Percentiles rank a stretch among this genome's conserved stretches.
phyloP scores from a whole-genome alignment of 2,329 filamentous ascomycete genomes.

The Apiospora koreana region DNA sequence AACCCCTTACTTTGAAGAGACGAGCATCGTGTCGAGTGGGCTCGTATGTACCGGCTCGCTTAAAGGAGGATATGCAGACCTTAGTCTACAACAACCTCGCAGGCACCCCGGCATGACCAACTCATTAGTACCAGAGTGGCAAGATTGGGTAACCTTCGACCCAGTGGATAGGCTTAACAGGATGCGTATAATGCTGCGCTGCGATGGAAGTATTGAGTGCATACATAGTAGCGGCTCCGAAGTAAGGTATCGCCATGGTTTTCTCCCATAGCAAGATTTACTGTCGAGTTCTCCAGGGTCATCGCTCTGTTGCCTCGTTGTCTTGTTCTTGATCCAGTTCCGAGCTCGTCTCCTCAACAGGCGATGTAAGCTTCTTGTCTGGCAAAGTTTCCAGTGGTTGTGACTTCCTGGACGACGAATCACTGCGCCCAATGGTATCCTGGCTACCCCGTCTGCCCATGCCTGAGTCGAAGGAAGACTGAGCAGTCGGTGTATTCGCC shows the following conservation, averaged over 20 bases:
- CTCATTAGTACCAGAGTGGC: not conserved
- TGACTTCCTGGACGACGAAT: conserved; percentile 31
- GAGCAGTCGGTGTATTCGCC: conserved; percentile 62
- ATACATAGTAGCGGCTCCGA: not conserved
- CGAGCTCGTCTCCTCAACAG: conserved; percentile 24
- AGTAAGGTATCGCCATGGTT: not conserved
- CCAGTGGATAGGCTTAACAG: not conserved
- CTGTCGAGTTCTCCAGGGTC: not conserved
- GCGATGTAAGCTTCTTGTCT: conserved; percentile 37
- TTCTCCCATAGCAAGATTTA: not conserved
- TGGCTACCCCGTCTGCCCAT: conserved; percentile 50
- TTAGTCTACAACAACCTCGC: not conserved
- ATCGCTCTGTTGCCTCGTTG: conserved; percentile 1
- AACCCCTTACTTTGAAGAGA: not conserved
- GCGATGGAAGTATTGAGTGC: not conserved
- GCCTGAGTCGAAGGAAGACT: conserved; percentile 51
- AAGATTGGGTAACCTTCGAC: not conserved
- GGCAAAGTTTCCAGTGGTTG: conserved; percentile 42
- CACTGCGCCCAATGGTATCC: conserved; percentile 42
- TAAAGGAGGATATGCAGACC: not conserved
- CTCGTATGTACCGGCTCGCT: not conserved
- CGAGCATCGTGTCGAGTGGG: not conserved
- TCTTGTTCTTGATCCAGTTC: conserved; percentile 18
- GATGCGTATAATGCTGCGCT: not conserved
- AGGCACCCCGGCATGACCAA: not conserved